Evolutionary conservation across 495 filamentous ascomycete genomes (phyloP).

Genomic region (Trichoderma erinaceum): DNA sequence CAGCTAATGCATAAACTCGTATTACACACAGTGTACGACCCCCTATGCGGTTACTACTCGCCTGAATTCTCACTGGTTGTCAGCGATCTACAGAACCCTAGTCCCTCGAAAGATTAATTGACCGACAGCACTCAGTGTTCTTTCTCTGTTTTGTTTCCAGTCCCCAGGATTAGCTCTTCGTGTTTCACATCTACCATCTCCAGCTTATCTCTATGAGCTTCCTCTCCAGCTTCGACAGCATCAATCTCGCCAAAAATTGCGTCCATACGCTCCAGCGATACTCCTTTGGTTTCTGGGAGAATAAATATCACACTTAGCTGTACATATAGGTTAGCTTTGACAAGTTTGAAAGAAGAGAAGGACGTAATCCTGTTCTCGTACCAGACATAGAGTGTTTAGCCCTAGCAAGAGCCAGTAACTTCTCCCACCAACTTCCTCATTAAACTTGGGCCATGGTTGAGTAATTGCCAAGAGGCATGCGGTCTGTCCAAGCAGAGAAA

Average conservation of each 20-base stretch:
- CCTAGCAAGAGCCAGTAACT: not conserved
- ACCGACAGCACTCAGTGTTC: not conserved
- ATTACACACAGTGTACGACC: no score
- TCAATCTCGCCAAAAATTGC: not conserved
- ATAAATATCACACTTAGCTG: conserved; percentile 1
- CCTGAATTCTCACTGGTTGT: no score
- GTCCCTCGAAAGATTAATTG: no score
- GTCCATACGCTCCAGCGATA: not conserved
- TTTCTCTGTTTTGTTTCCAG: not conserved
- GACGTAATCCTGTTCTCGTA: not conserved
- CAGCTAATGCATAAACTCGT: no score
- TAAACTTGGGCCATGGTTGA: not conserved
- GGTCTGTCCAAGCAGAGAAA: conserved; percentile 1
- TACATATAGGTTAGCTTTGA: not conserved
- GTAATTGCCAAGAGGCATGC: not conserved
- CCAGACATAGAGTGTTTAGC: not conserved
- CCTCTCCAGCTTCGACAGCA: not conserved
- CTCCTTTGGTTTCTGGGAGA: not conserved
- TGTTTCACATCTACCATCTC: not conserved
- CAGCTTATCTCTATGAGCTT: not conserved
- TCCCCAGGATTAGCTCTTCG: not conserved
- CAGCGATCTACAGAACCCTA: no score
- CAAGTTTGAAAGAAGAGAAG: not conserved
- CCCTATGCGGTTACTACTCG: no score
- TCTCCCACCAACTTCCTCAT: not conserved